phyloP scores from a whole-genome alignment of 768 basidiomycete genomes.

The Macrolepiota albuminosa region DNA sequence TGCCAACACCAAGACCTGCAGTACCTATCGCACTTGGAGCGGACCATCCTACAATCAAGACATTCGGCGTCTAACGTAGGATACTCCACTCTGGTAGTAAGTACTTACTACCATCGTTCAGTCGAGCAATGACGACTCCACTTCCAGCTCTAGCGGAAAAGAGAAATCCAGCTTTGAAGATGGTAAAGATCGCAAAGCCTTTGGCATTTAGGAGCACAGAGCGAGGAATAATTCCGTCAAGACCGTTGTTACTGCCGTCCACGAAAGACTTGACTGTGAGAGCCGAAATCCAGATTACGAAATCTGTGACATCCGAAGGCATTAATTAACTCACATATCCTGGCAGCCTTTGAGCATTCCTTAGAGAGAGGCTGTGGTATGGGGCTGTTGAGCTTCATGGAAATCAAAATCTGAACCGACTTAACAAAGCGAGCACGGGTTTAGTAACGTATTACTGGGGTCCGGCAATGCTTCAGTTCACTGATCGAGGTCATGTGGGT shows the following conservation, averaged over 20 bases:
- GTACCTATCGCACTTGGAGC: slow-evolving; percentile 94
- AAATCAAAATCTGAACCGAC: neutral
- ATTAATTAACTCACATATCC: slow-evolving; percentile 58
- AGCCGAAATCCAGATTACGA: neutral
- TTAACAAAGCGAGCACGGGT: too few relatives aligned
- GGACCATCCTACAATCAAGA: slow-evolving; percentile 65
- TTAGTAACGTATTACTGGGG: too few relatives aligned
- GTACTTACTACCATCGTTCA: slow-evolving; percentile 76
- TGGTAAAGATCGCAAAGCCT: slow-evolving; percentile 89
- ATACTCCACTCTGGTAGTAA: neutral
- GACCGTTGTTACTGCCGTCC: slow-evolving; percentile 71
- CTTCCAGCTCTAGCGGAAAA: slow-evolving; percentile 83
- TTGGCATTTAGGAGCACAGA: slow-evolving; percentile 45
- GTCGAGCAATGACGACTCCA: slow-evolving; percentile 83
- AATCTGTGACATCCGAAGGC: slow-evolving; percentile 1
- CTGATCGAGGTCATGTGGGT: too few relatives aligned
- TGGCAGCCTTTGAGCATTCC: slow-evolving; percentile 84
- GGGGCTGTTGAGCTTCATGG: slow-evolving; percentile 46
- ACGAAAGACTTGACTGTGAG: slow-evolving; percentile 77
- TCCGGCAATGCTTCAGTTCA: too few relatives aligned
- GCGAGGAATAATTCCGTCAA: slow-evolving; percentile 68
- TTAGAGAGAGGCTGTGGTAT: slow-evolving; percentile 63
- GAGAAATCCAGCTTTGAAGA: slow-evolving; percentile 71
- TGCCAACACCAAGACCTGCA: slow-evolving; percentile 85
- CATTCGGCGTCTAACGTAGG: neutral